These are phyloP conservation scores for Poronia punctata DNA, from an alignment of 495 filamentous ascomycete genomes.

Conservation along the genomic window DNA sequence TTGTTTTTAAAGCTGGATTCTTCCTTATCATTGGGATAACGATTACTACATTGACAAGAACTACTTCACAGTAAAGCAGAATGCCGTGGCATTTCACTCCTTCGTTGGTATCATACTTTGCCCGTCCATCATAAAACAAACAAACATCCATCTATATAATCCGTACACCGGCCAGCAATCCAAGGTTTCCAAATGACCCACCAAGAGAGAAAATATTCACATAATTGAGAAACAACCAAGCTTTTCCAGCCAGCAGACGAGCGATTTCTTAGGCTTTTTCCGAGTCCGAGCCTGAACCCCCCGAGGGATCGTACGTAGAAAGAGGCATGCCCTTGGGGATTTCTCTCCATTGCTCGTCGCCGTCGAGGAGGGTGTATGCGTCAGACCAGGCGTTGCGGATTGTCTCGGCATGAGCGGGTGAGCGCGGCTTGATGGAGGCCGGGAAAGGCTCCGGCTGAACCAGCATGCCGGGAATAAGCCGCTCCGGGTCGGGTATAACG, in stretches of 20 bases:
- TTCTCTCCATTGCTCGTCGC: slow-evolving; percentile 11
- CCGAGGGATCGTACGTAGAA: slow-evolving; percentile 9
- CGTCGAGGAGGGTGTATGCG: slow-evolving; percentile 5
- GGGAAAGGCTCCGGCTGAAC: slow-evolving; percentile 11
- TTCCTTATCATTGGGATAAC: no score
- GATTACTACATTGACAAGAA: no score
- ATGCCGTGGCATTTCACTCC: not conserved
- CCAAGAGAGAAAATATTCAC: no score
- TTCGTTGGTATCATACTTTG: slow-evolving; percentile 5
- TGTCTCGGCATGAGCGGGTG: slow-evolving; percentile 6
- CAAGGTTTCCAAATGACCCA: not conserved
- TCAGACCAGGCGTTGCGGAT: slow-evolving; percentile 8
- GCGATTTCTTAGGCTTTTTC: not conserved
- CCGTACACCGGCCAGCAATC: not conserved
- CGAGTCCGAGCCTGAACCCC: not conserved
- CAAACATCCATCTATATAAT: not conserved
- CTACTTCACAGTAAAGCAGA: not conserved
- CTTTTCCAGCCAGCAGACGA: no score
- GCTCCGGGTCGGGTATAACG: slow-evolving; percentile 4
- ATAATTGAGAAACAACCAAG: no score
- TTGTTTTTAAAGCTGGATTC: no score
- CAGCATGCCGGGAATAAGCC: slow-evolving; percentile 9
- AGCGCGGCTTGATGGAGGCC: slow-evolving; percentile 8
- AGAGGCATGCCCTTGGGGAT: slow-evolving; percentile 14
- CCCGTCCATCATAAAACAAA: slow-evolving; percentile 2